Base-by-base conservation (phyloP, 495 filamentous ascomycete species). In the Lichenothelia convexa region DNA sequence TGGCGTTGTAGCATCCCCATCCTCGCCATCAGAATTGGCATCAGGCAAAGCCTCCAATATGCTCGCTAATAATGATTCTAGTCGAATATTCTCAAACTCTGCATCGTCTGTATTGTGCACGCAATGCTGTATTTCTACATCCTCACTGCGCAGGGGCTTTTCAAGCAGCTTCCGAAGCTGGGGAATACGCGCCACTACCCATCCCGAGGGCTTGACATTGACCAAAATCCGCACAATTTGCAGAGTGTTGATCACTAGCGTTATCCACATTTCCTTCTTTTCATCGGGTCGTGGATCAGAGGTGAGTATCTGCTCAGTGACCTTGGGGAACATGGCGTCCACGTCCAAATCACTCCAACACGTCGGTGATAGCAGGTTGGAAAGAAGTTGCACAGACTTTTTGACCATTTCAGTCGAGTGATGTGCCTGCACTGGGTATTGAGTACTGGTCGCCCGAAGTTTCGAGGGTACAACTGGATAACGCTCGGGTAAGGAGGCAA, bases 341-440 rank as follows among this genome's bases (percentile, higher is more conserved):
- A 94, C 64, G 22, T 93, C 85, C 18, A 94, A 60, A 48, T 94
- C 89, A 18, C 72, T 77, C 91, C 91, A 99, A 51, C 80, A 91
- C 15, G 75, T 71, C 15, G 83, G 78, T 31, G 83, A 80, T 12
- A 99, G 65, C 27, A 99, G 73, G 47, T 82, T 80, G 44, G 79
- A 67, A n/a, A 99, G 63, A 26, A 99, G 65, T 3, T 71, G 54
- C 36, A 94, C 62, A 0, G 85, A 78, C 52, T 84, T 93, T 57
- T 73, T 82, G 49, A 77, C 75, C 52, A 92, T 75, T 13, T 94
- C 89, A 8, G 71, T 72, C 3, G 70, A 57, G 19, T 72, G 60
- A 5, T 65, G 51, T 3, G 63, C 57, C 16, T 61, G 59, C 23
- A 61, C 36, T 4, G 29, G 7, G 2, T 39, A 29, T 18, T 19